Conservation (phyloP, 345 rosid species). For the Microcos paniculata region DNA sequence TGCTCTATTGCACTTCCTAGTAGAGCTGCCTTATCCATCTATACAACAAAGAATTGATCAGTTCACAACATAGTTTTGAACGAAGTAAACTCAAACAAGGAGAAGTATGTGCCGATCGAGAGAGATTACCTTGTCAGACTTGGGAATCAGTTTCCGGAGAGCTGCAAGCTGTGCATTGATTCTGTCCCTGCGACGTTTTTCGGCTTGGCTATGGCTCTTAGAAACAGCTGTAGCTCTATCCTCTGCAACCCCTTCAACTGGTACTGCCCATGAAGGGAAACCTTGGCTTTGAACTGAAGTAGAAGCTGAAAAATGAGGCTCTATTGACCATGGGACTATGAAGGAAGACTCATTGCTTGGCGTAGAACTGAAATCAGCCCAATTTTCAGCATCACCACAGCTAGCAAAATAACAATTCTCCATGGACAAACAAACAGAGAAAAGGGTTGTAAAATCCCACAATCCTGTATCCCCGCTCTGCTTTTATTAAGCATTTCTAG, state of each 20-base stretch:
- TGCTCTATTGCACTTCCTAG: slow-evolving; percentile 70
- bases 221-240: slow-evolving; percentile 36
- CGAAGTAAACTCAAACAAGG: neutral
- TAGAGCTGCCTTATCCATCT: slow-evolving; percentile 95
- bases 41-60: slow-evolving; percentile 3
- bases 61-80: neutral
- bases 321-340: slow-evolving; percentile 23
- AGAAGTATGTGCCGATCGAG: neutral
- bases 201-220: slow-evolving; percentile 82
- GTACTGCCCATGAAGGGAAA: slow-evolving; percentile 25
- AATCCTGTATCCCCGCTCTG: neutral
- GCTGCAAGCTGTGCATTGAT: slow-evolving; percentile 79
- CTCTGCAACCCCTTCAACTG: slow-evolving; percentile 31
- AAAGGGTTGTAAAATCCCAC: neutral
- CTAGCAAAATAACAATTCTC: slow-evolving; percentile 24
- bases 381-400: slow-evolving; percentile 21
- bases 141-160: slow-evolving; percentile 82
- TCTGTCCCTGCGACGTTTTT: slow-evolving; percentile 87
- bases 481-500: slow-evolving; percentile 15
- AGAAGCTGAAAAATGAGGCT: slow-evolving; percentile 10
- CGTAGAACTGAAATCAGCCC: slow-evolving; percentile 13
- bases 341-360: slow-evolving; percentile 16
- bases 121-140: slow-evolving; percentile 74
- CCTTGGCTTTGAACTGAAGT: slow-evolving; percentile 16
- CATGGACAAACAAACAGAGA: slow-evolving; percentile 18